Evolutionary conservation across 208 protist species (phyloP).

Genomic region (Wallacemonas sp.): DNA sequence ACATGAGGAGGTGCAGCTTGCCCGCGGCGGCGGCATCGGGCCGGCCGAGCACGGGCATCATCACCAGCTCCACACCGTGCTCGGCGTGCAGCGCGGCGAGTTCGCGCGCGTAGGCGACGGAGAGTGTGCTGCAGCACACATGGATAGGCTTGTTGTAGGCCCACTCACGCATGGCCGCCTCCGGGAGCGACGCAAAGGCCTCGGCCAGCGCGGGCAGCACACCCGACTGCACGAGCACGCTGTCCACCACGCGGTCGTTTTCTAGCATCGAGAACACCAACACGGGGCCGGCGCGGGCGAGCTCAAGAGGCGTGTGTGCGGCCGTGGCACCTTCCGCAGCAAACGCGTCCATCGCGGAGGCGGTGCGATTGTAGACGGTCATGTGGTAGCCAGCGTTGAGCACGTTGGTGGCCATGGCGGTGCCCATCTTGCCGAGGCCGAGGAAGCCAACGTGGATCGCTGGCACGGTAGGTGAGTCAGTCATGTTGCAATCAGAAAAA

Average conservation of each 20-base stretch:
- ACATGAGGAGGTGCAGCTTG: slow-evolving; percentile 34
- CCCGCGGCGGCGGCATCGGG: slow-evolving; percentile 31
- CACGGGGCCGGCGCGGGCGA: slow-evolving; percentile 20
- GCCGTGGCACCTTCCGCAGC: slow-evolving; percentile 16
- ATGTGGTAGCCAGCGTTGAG: slow-evolving; percentile 18
- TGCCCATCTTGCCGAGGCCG: slow-evolving; percentile 39
- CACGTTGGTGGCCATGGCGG: slow-evolving; percentile 26
- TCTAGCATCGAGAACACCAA: slow-evolving; percentile 40
- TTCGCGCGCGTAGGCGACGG: slow-evolving; percentile 21
- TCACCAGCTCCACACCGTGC: slow-evolving; percentile 21
- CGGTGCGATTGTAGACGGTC: slow-evolving; percentile 39
- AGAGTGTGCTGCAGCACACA: slow-evolving; percentile 33
- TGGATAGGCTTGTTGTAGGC: slow-evolving; percentile 23
- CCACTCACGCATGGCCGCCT: not conserved
- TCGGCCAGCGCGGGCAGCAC: slow-evolving; percentile 23
- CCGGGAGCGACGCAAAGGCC: not conserved
- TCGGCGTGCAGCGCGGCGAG: slow-evolving; percentile 16
- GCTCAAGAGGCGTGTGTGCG: slow-evolving; percentile 14
- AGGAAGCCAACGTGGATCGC: slow-evolving; percentile 24
- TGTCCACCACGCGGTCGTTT: slow-evolving; percentile 21
- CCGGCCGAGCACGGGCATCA: slow-evolving; percentile 32
- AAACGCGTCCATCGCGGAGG: slow-evolving; percentile 19
- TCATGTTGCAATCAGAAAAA: not conserved
- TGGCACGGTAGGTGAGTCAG: not conserved
- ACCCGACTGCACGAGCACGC: slow-evolving; percentile 19